Evolutionary conservation across 805 yeast genomes (phyloP).

Genomic region (Candida fluviatilis): DNA sequence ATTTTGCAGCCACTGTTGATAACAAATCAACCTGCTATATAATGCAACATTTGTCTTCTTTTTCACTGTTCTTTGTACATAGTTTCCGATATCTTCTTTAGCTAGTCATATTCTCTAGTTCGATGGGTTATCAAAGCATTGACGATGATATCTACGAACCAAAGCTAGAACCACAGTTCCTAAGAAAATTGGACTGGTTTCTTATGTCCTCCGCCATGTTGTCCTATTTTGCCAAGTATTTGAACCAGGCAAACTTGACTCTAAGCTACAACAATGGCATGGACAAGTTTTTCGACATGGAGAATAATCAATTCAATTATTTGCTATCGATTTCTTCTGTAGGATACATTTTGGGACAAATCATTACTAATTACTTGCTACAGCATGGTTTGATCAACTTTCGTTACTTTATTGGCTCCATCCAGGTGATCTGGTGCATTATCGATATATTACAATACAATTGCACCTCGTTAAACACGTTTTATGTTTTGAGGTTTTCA

Average conservation of each 20-base stretch:
- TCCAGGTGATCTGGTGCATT: constrained; percentile 28
- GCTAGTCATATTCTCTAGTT: too few relatives aligned
- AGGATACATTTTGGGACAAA: constrained; percentile 48
- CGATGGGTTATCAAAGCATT: background rate
- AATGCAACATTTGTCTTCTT: too few relatives aligned
- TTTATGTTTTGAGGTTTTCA: constrained; percentile 28
- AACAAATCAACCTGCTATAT: background rate
- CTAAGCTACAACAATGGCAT: constrained; percentile 45
- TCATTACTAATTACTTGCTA: constrained; percentile 39
- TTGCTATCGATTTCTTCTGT: constrained; percentile 42
- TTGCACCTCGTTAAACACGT: constrained; percentile 15
- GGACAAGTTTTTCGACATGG: constrained; percentile 40
- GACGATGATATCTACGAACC: too few relatives aligned
- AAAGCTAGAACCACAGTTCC: constrained; percentile 23
- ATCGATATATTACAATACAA: constrained; percentile 14
- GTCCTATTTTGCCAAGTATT: constrained; percentile 43
- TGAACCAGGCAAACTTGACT: constrained; percentile 37
- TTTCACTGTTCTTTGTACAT: too few relatives aligned
- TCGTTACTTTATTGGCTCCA: constrained; percentile 30
- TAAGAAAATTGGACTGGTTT: constrained; percentile 35
- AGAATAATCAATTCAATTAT: constrained; percentile 40
- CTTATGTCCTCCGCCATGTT: constrained; percentile 51
- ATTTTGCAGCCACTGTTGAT: background rate
- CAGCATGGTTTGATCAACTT: constrained; percentile 35
- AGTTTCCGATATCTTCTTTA: too few relatives aligned